Conservation (phyloP, 208 protist species). For the Phytomonas sp. region DNA sequence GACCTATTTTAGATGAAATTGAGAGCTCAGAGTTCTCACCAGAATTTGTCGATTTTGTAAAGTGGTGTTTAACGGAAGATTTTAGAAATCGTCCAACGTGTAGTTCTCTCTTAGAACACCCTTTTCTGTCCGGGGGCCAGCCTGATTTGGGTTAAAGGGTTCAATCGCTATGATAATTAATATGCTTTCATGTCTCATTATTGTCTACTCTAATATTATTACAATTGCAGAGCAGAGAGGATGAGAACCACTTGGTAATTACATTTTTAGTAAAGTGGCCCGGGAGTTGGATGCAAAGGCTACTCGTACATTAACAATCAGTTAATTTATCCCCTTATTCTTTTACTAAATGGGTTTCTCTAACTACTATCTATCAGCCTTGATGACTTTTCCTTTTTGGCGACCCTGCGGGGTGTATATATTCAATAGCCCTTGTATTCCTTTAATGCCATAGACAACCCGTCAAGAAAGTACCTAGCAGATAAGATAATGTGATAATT, state of each 20-base stretch:
- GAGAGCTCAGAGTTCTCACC: constrained; percentile 24
- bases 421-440: not conserved
- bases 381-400: not conserved
- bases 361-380: not conserved
- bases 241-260: not conserved
- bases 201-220: not conserved
- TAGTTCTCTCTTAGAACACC: constrained; percentile 37
- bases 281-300: not conserved
- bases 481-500: not conserved
- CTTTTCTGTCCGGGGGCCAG: constrained; percentile 30
- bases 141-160: not conserved
- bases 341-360: not conserved
- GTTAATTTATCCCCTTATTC: not conserved
- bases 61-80: constrained; percentile 43
- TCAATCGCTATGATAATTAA: not conserved
- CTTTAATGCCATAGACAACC: not conserved
- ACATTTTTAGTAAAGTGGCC: not conserved
- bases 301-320: not conserved
- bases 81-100: constrained; percentile 43
- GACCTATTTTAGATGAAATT: constrained; percentile 44
- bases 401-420: not conserved
- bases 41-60: constrained; percentile 51
- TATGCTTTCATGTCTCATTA: not conserved
- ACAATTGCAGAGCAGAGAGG: not conserved
- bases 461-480: not conserved